These are phyloP conservation scores for Lolium multiflorum DNA, from an alignment of 176 grass and related monocot genomes.

Conservation along the genomic window DNA sequence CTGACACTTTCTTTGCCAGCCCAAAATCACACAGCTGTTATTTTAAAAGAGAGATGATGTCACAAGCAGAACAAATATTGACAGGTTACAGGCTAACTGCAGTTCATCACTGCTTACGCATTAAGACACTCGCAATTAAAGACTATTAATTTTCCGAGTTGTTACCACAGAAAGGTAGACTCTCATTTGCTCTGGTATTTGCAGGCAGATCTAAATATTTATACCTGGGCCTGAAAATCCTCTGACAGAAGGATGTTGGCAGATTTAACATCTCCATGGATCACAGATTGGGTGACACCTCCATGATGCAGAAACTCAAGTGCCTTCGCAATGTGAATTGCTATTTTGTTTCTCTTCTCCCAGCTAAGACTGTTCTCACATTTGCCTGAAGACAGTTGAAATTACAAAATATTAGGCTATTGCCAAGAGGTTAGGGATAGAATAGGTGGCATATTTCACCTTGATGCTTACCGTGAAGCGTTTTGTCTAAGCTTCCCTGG, in stretches of 20 bases:
- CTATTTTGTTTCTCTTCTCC: slow-evolving; percentile 79
- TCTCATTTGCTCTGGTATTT: background rate
- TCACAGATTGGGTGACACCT: slow-evolving; percentile 57
- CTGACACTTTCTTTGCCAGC: slow-evolving; percentile 80
- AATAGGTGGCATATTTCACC: background rate
- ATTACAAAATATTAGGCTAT: background rate
- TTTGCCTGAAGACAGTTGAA: slow-evolving; percentile 60
- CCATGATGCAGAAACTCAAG: slow-evolving; percentile 85
- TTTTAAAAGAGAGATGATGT: slow-evolving; percentile 39
- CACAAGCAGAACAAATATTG: slow-evolving; percentile 27
- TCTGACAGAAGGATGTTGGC: slow-evolving; percentile 93
- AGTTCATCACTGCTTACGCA: slow-evolving; percentile 23
- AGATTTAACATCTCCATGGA: slow-evolving; percentile 96
- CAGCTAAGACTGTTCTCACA: slow-evolving; percentile 59
- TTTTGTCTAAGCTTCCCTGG: slow-evolving; percentile 89
- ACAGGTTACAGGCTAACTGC: slow-evolving; percentile 11
- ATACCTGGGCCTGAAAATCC: slow-evolving; percentile 87
- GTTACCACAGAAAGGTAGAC: slow-evolving; percentile 9
- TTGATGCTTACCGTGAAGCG: slow-evolving; percentile 70
- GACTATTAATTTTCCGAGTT: background rate
- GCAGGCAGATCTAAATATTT: slow-evolving; percentile 38
- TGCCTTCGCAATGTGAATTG: slow-evolving; percentile 73
- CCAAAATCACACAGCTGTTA: slow-evolving; percentile 98
- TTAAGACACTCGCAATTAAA: slow-evolving; percentile 8
- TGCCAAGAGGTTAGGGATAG: background rate